Conservation (phyloP, 768 basidiomycete genomes). For the Vishniacozyma victoriae region DNA sequence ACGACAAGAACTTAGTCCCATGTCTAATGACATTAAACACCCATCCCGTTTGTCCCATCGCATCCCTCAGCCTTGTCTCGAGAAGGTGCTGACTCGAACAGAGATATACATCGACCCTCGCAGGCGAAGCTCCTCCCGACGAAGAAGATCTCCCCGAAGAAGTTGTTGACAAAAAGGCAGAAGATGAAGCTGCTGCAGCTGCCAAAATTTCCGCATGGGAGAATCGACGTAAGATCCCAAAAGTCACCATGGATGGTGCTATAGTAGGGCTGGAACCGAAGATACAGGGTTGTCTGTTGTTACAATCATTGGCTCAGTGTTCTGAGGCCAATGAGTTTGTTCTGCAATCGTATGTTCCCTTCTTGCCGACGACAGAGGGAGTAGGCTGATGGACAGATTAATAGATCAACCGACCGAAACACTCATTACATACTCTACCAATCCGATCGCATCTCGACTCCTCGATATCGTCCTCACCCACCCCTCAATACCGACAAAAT, state of each 20-base stretch:
- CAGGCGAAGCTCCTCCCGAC: slow-evolving; percentile 17
- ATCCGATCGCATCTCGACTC: slow-evolving; percentile 67
- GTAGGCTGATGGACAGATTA: slow-evolving; percentile 52
- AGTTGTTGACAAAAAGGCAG: slow-evolving; percentile 25
- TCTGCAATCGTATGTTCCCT: slow-evolving; percentile 58
- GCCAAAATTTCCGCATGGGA: slow-evolving; percentile 32
- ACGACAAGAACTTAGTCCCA: too few relatives aligned
- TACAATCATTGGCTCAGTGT: slow-evolving; percentile 75
- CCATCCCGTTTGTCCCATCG: slow-evolving; percentile 35
- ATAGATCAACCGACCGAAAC: slow-evolving; percentile 57
- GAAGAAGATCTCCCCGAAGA: slow-evolving; percentile 17
- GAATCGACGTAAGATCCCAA: slow-evolving; percentile 37
- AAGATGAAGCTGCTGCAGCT: slow-evolving; percentile 39
- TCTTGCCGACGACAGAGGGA: not conserved
- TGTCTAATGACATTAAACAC: slow-evolving; percentile 57
- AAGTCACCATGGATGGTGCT: slow-evolving; percentile 42
- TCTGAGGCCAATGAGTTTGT: slow-evolving; percentile 64
- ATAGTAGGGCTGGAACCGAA: slow-evolving; percentile 66
- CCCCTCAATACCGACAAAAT: slow-evolving; percentile 58
- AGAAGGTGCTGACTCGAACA: too few relatives aligned
- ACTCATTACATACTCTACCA: slow-evolving; percentile 57
- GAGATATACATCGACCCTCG: slow-evolving; percentile 34
- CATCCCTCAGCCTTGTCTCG: too few relatives aligned
- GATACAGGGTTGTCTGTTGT: slow-evolving; percentile 74
- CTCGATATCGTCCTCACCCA: slow-evolving; percentile 70